Percentiles rank a stretch among this genome's conserved stretches.
These are phyloP conservation scores for Paramecium primaurelia DNA, from an alignment of 73 alveolate genomes.

Conservation along the genomic window DNA sequence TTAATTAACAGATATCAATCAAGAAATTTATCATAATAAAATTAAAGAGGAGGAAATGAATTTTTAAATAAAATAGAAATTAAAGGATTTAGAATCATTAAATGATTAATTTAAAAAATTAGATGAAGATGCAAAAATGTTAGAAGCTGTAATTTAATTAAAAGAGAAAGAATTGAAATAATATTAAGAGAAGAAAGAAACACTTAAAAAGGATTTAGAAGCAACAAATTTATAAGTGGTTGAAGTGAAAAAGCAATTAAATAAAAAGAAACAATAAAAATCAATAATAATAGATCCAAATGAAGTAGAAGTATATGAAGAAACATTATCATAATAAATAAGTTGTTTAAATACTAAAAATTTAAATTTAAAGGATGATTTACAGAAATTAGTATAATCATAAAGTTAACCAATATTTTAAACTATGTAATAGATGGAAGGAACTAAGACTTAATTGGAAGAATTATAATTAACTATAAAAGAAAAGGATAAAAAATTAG, in stretches of 20 bases:
- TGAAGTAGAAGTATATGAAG: background rate
- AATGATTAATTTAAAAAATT: conserved; percentile 25
- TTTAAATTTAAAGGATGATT: background rate
- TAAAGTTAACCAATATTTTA: background rate
- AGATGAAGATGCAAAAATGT: conserved; percentile 10
- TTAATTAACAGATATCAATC: background rate
- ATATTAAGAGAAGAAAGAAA: conserved; percentile 11
- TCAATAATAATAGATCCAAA: background rate
- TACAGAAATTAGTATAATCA: background rate
- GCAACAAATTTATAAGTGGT: background rate
- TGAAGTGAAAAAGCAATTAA: background rate
- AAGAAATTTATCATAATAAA: background rate
- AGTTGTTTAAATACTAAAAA: conserved; percentile 3
- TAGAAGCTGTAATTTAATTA: background rate
- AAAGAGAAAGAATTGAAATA: conserved; percentile 6
- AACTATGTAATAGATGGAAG: background rate
- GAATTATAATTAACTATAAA: background rate
- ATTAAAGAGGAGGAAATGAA: background rate
- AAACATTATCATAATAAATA: background rate
- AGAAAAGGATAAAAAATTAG: conserved; percentile 14
- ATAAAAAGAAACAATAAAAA: conserved; percentile 19
- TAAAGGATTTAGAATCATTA: background rate
- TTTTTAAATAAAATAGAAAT: background rate
- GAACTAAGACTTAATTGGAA: background rate
- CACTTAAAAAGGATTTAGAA: background rate